Conservation (phyloP, 208 protist species). For the Crithidia fasciculata region DNA sequence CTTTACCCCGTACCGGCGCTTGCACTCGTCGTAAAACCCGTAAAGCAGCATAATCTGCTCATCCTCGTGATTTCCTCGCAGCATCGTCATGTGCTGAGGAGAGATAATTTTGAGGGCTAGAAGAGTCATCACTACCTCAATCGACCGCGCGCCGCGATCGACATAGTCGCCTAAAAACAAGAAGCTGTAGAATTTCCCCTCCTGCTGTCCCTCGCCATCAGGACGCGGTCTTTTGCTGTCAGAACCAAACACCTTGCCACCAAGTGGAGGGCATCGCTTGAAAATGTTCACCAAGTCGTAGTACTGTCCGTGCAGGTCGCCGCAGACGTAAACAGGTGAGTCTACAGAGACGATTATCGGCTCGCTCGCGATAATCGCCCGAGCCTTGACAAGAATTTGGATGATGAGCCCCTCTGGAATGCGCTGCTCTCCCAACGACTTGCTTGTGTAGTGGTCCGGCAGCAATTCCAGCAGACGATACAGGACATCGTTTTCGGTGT, state of each 20-base stretch:
- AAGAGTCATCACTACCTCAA: conserved; percentile 95
- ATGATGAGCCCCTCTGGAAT: conserved; percentile 76
- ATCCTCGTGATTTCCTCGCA: conserved; percentile 99
- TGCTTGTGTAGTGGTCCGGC: conserved; percentile 70
- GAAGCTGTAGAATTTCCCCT: conserved; percentile 93
- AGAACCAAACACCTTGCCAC: conserved; percentile 42
- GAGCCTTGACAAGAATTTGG: conserved; percentile 59
- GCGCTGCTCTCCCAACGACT: conserved; percentile 49
- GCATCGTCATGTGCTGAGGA: conserved; percentile 97
- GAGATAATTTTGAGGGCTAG: conserved; percentile 97
- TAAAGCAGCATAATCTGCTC: conserved; percentile 99
- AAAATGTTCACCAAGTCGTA: conserved; percentile 98
- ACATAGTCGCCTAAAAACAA: conserved; percentile 95
- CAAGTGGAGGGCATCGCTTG: conserved; percentile 68
- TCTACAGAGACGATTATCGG: conserved; percentile 72
- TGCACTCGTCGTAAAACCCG: conserved; percentile 99
- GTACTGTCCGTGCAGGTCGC: conserved; percentile 98
- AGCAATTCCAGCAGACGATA: conserved; percentile 77
- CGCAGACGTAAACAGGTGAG: conserved; percentile 95
- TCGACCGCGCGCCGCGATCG: conserved; percentile 96
- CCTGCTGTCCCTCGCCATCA: neutral
- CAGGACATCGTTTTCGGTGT: conserved; percentile 75
- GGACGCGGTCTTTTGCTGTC: conserved; percentile 22
- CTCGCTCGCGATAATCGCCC: conserved; percentile 68
- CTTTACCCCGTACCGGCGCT: conserved; percentile 96